These are phyloP conservation scores for Suillus spraguei DNA, from an alignment of 768 basidiomycete genomes.

Conservation along the genomic window DNA sequence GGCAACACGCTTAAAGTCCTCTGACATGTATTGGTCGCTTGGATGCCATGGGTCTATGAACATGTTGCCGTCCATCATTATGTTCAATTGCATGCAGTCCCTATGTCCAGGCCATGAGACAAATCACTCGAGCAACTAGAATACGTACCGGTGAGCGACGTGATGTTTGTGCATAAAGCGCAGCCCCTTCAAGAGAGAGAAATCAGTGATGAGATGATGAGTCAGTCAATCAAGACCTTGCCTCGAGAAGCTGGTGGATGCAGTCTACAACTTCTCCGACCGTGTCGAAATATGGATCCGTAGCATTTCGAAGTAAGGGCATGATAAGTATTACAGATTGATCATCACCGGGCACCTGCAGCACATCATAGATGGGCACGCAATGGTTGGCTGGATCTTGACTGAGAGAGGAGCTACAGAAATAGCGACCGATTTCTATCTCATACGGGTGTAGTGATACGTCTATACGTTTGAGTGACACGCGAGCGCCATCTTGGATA, in stretches of 20 bases:
- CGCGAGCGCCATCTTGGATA: conserved; percentile 22
- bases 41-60: conserved; percentile 34
- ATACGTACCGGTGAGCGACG: conserved; percentile 39
- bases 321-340: conserved; percentile 22
- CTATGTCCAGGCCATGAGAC: conserved; percentile 26
- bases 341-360: neutral
- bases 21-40: neutral
- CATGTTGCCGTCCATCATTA: conserved; percentile 34
- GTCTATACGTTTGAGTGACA: conserved; percentile 30
- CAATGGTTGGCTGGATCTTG: conserved; percentile 23
- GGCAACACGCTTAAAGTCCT: conserved; percentile 19
- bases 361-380: conserved; percentile 23
- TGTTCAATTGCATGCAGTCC: conserved; percentile 31
- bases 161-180: conserved; percentile 40
- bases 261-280: conserved; percentile 28
- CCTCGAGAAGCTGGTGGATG: conserved; percentile 26
- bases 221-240: neutral
- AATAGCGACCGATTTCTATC: conserved; percentile 18
- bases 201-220: too few species aligned
- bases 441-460: conserved; percentile 19
- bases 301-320: conserved; percentile 21
- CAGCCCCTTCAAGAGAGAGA: conserved; percentile 27
- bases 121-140: neutral
- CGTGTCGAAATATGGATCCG: conserved; percentile 22
- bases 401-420: conserved; percentile 9